phyloP scores from a whole-genome alignment of 805 yeast species.

The Blastobotrys parvus region DNA sequence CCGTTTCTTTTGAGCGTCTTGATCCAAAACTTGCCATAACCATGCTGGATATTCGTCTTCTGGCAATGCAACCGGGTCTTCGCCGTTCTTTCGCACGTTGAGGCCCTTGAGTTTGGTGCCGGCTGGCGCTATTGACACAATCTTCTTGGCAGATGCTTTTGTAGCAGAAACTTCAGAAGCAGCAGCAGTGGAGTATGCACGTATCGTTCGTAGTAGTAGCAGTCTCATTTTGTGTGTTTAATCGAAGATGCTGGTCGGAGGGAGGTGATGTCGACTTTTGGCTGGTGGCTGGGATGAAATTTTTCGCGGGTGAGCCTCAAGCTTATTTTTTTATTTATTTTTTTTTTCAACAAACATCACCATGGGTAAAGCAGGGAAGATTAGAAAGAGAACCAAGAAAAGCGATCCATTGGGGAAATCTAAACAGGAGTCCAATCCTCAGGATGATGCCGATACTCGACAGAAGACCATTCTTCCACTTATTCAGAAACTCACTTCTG shows the following conservation, averaged over 20 bases:
- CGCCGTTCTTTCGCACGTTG: slow-evolving; percentile 69
- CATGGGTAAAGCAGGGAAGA: slow-evolving; percentile 21
- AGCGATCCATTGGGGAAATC: slow-evolving; percentile 2
- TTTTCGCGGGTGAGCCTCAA: no score
- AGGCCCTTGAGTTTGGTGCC: slow-evolving; percentile 59
- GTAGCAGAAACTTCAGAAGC: slow-evolving; percentile 1
- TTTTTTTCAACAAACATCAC: neutral
- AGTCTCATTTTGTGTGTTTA: neutral
- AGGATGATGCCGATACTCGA: slow-evolving; percentile 40
- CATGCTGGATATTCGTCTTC: slow-evolving; percentile 90
- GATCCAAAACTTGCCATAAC: slow-evolving; percentile 83
- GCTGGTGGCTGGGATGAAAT: no score
- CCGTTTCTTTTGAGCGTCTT: slow-evolving; percentile 47
- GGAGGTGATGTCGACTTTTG: neutral
- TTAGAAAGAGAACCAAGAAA: slow-evolving; percentile 15
- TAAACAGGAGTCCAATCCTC: slow-evolving; percentile 29
- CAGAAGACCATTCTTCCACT: slow-evolving; percentile 59
- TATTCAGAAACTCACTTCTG: slow-evolving; percentile 52
- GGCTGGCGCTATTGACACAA: slow-evolving; percentile 25
- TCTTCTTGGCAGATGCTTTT: neutral
- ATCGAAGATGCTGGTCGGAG: neutral
- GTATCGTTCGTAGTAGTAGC: neutral
- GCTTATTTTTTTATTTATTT: no score
- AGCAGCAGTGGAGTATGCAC: slow-evolving; percentile 2
- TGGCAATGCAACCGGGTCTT: slow-evolving; percentile 79